phyloP scores from a whole-genome alignment of 257 asterid species.

The Nicotiana benthamiana region DNA sequence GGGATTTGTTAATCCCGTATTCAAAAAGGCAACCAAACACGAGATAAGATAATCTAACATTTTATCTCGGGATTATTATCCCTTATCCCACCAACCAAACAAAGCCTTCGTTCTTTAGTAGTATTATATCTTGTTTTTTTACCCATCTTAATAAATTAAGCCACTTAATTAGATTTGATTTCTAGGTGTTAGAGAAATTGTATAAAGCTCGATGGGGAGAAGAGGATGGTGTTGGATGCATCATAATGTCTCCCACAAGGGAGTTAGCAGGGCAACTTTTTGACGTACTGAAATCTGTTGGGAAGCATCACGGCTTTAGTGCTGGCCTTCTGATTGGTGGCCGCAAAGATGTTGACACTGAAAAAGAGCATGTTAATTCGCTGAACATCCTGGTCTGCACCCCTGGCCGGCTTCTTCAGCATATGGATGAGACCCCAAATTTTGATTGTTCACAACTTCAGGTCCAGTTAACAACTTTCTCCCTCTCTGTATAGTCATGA shows the following conservation, averaged over 20 bases:
- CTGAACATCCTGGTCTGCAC: constrained; percentile 92
- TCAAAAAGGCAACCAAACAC: too few species aligned
- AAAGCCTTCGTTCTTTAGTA: background rate
- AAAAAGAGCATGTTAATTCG: constrained; percentile 73
- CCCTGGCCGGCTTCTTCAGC: constrained; percentile 97
- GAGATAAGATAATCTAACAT: too few species aligned
- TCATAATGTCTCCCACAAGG: constrained; percentile 92
- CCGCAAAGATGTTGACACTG: constrained; percentile 73
- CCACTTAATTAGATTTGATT: background rate
- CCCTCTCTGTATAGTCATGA: background rate
- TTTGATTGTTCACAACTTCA: constrained; percentile 90
- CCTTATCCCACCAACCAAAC: too few species aligned
- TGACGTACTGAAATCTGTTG: constrained; percentile 68
- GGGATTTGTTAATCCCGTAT: too few species aligned
- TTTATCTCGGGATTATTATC: too few species aligned
- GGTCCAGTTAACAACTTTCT: constrained; percentile 32
- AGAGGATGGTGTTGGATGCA: constrained; percentile 94
- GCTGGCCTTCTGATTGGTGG: constrained; percentile 99
- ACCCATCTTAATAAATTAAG: background rate
- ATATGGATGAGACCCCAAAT: constrained; percentile 97
- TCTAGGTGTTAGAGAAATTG: constrained; percentile 73
- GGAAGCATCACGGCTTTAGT: constrained; percentile 76
- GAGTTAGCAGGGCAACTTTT: constrained; percentile 83
- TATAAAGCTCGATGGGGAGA: constrained; percentile 86
- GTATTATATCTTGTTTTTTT: background rate